Conservation (phyloP, 2,329 filamentous ascomycete species). For the Lasiodiplodia sp. region DNA sequence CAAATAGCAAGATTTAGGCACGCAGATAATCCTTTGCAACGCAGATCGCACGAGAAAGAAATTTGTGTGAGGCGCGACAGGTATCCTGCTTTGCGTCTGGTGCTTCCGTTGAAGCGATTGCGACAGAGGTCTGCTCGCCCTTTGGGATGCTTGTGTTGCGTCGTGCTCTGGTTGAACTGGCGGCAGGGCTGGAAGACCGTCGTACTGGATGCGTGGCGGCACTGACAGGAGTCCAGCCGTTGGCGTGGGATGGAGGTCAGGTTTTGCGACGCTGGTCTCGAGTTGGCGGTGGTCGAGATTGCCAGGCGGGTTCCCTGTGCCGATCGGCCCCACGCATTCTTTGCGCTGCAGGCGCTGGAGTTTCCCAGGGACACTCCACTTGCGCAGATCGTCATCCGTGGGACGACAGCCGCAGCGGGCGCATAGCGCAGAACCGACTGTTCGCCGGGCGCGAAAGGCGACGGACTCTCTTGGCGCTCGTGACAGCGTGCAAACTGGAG, state of each 20-base stretch:
- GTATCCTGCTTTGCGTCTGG: not conserved
- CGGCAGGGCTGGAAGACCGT: not conserved
- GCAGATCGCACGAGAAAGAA: not conserved
- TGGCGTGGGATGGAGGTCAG: not conserved
- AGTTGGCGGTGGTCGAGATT: conserved; percentile 8
- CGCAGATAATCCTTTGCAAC: not conserved
- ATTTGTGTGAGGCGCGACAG: not conserved
- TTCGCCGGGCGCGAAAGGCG: not conserved
- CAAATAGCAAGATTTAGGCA: not conserved
- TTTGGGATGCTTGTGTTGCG: not conserved
- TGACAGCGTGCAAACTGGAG: not conserved
- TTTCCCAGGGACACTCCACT: not conserved
- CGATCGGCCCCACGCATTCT: conserved; percentile 4
- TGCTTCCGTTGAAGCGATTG: not conserved
- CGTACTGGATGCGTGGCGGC: not conserved
- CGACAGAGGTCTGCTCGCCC: not conserved
- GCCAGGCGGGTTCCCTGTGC: conserved; percentile 10
- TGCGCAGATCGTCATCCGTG: conserved; percentile 11
- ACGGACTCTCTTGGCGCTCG: conserved; percentile 18
- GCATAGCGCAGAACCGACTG: not conserved
- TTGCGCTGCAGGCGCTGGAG: not conserved
- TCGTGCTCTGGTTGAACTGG: not conserved
- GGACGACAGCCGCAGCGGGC: not conserved
- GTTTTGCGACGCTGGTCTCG: conserved; percentile 1
- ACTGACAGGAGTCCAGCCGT: not conserved